These are phyloP conservation scores for Naganishia vishniacii DNA, from an alignment of 768 basidiomycete genomes.

Conservation along the genomic window DNA sequence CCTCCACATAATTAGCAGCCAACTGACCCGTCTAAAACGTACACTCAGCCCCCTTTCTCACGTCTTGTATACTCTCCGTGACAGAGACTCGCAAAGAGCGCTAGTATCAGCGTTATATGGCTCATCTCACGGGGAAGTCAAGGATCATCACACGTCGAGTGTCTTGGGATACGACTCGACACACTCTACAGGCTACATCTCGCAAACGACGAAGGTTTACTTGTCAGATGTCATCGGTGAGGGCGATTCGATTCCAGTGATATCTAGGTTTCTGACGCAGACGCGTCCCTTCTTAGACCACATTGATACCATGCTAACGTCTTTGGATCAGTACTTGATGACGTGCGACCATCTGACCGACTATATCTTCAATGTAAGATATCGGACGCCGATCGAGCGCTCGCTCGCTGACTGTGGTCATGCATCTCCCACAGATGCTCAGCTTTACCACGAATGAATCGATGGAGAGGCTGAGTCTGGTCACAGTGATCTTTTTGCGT, in stretches of 20 bases:
- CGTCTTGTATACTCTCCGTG: slow-evolving; percentile 42
- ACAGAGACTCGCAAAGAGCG: slow-evolving; percentile 43
- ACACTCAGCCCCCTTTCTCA: slow-evolving; percentile 41
- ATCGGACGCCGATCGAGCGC: not conserved
- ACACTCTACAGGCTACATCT: slow-evolving; percentile 13
- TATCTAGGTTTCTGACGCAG: not conserved
- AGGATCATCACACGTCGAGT: slow-evolving; percentile 17
- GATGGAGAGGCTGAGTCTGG: slow-evolving; percentile 48
- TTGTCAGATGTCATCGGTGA: slow-evolving; percentile 42
- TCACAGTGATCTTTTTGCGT: slow-evolving; percentile 48
- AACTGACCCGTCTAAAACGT: slow-evolving; percentile 45
- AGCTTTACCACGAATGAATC: slow-evolving; percentile 46
- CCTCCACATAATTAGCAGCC: slow-evolving; percentile 46
- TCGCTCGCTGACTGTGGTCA: no score
- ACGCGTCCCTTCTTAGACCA: slow-evolving; percentile 33
- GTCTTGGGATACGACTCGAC: slow-evolving; percentile 18
- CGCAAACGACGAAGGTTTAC: slow-evolving; percentile 33
- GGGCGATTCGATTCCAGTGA: not conserved
- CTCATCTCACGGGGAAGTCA: slow-evolving; percentile 2
- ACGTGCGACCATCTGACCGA: slow-evolving; percentile 46
- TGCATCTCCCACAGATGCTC: slow-evolving; percentile 34
- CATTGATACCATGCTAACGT: slow-evolving; percentile 41
- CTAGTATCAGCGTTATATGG: slow-evolving; percentile 30
- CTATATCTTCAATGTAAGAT: slow-evolving; percentile 43
- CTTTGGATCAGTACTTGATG: slow-evolving; percentile 43